Percentiles rank a stretch among this genome's conserved stretches.
Conservation (phyloP, 1,139 yeast species). For the Pneumocystis sp. region DNA sequence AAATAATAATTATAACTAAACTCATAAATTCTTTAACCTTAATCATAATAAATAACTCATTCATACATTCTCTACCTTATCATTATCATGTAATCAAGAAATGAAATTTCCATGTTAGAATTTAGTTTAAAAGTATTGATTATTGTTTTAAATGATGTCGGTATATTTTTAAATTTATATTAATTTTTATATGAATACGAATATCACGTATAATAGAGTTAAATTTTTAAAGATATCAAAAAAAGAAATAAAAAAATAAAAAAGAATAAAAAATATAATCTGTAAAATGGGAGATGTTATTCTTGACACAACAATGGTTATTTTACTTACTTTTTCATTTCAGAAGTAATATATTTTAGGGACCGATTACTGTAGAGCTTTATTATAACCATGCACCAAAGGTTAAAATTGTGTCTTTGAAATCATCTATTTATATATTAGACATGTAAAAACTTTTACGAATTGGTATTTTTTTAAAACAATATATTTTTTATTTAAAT, state of each 20-base stretch:
- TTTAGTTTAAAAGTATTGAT: not conserved
- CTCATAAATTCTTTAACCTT: not conserved
- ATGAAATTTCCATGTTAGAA: not conserved
- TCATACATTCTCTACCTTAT: not conserved
- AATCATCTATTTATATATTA: not conserved
- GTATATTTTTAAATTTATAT: not conserved
- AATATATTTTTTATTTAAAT: not conserved
- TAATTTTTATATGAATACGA: not conserved
- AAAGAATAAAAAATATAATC: not conserved
- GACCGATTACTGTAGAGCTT: slow-evolving; percentile 21
- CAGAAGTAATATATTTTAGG: slow-evolving; percentile 13
- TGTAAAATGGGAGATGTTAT: not conserved
- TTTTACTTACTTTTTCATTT: not conserved
- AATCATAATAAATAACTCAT: not conserved
- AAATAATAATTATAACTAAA: not conserved
- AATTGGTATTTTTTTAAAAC: slow-evolving; percentile 12
- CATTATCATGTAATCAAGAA: not conserved
- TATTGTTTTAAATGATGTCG: not conserved
- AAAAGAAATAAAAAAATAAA: not conserved
- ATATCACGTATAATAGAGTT: not conserved
- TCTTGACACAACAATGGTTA: not conserved
- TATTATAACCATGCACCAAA: slow-evolving; percentile 23
- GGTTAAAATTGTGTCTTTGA: slow-evolving; percentile 4
- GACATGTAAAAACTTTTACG: slow-evolving; percentile 21
- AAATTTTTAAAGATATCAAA: not conserved